Conservation (phyloP, 306 rosid genomes). For the Carpinus viminea region DNA sequence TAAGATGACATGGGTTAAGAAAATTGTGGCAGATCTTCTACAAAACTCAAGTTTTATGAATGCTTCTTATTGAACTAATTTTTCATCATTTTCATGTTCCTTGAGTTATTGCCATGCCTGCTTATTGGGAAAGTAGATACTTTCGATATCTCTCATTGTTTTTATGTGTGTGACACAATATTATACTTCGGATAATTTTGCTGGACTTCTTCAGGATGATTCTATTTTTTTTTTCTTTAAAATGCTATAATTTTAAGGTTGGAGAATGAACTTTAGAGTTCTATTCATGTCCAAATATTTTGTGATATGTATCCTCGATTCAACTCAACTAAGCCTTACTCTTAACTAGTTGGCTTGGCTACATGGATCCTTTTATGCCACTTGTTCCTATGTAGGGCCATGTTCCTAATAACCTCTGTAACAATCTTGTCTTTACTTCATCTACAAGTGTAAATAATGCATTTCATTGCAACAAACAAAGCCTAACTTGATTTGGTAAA, state of each 20-base stretch:
- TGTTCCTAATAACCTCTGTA: not conserved
- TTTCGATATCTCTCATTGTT: not conserved
- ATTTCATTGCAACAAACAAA: slow-evolving; percentile 17
- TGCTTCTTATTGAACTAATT: not conserved
- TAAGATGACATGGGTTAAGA: not conserved
- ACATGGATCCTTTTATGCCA: not conserved
- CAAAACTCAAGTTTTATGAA: too few relatives aligned
- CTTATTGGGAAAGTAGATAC: not conserved
- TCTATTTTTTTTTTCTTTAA: not conserved
- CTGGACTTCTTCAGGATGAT: not conserved
- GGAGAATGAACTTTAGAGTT: not conserved
- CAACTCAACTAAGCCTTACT: not conserved
- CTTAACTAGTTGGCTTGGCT: not conserved
- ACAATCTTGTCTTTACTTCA: not conserved
- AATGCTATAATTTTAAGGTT: not conserved
- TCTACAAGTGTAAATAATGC: not conserved
- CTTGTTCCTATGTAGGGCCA: not conserved
- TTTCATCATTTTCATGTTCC: not conserved
- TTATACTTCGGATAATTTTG: not conserved
- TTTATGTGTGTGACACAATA: not conserved
- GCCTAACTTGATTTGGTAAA: slow-evolving; percentile 34
- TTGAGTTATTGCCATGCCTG: not conserved
- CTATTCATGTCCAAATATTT: not conserved
- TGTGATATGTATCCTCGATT: not conserved
- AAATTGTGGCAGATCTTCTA: not conserved